Percentiles rank a stretch among this genome's conserved stretches.
These are phyloP conservation scores for Luffa aegyptiaca DNA, from an alignment of 306 rosid genomes.

Conservation along the genomic window DNA sequence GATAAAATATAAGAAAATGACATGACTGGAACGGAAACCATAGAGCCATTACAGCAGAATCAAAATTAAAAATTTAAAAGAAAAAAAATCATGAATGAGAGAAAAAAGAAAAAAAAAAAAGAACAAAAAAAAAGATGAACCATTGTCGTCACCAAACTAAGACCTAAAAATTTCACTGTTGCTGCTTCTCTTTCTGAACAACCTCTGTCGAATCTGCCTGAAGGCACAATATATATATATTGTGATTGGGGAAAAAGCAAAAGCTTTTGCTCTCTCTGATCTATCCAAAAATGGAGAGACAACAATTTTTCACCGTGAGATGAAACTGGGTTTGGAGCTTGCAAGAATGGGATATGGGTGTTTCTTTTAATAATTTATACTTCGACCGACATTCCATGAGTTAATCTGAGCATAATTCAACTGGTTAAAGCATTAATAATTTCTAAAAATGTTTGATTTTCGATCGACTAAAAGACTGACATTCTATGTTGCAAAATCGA, in stretches of 20 bases:
- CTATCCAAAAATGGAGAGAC: background rate
- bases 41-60: conserved; percentile 9
- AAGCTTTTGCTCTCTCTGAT: background rate
- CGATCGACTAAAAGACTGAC: background rate
- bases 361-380: background rate
- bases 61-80: background rate
- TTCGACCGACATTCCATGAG: background rate
- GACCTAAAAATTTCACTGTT: background rate
- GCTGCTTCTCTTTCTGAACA: background rate
- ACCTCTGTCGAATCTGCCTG: background rate
- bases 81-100: background rate
- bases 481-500: background rate
- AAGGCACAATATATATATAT: too few species aligned
- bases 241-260: background rate
- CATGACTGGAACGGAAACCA: conserved; percentile 78
- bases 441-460: background rate
- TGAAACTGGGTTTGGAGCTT: background rate
- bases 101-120: background rate
- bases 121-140: background rate
- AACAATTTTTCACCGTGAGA: background rate
- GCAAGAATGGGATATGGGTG: background rate
- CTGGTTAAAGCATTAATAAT: background rate
- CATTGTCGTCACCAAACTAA: background rate
- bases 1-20: conserved; percentile 48
- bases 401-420: background rate